Conservation (phyloP, 805 yeast species). For the Kodamaea fukazawae region DNA sequence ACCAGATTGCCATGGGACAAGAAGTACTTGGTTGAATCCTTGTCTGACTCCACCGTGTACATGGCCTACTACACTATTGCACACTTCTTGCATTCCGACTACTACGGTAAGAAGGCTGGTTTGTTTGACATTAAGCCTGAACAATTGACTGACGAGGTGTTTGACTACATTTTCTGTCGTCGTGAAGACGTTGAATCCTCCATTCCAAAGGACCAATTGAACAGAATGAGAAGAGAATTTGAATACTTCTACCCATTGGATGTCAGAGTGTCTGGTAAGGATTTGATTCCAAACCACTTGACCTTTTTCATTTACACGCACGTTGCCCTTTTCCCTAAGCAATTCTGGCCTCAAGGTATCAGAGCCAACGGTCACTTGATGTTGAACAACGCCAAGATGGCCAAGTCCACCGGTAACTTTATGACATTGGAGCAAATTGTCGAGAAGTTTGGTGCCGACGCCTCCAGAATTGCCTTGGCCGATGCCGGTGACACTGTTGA, state of each 20-base stretch:
- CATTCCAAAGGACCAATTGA: slow-evolving; percentile 66
- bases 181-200: slow-evolving; percentile 54
- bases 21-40: slow-evolving; percentile 86
- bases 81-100: slow-evolving; percentile 82
- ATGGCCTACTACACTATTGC: slow-evolving; percentile 92
- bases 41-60: slow-evolving; percentile 93
- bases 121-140: slow-evolving; percentile 72
- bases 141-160: slow-evolving; percentile 88
- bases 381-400: slow-evolving; percentile 96
- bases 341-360: slow-evolving; percentile 90
- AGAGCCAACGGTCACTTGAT: slow-evolving; percentile 94
- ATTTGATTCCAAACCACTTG: slow-evolving; percentile 94
- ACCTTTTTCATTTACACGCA: slow-evolving; percentile 93
- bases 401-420: slow-evolving; percentile 96
- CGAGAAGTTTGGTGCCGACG: slow-evolving; percentile 94
- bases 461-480: slow-evolving; percentile 93
- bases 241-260: slow-evolving; percentile 97
- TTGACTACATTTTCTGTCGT: slow-evolving; percentile 83
- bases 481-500: slow-evolving; percentile 98
- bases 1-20: slow-evolving; percentile 96
- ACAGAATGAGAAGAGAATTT: slow-evolving; percentile 83
- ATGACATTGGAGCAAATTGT: slow-evolving; percentile 83
- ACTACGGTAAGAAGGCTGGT: slow-evolving; percentile 76
- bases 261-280: slow-evolving; percentile 90
- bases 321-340: slow-evolving; percentile 87